Percentiles rank a stretch among this genome's conserved stretches.
These are phyloP conservation scores for Pythium biforme DNA, from an alignment of 352 stramenopile species.

Conservation along the genomic window DNA sequence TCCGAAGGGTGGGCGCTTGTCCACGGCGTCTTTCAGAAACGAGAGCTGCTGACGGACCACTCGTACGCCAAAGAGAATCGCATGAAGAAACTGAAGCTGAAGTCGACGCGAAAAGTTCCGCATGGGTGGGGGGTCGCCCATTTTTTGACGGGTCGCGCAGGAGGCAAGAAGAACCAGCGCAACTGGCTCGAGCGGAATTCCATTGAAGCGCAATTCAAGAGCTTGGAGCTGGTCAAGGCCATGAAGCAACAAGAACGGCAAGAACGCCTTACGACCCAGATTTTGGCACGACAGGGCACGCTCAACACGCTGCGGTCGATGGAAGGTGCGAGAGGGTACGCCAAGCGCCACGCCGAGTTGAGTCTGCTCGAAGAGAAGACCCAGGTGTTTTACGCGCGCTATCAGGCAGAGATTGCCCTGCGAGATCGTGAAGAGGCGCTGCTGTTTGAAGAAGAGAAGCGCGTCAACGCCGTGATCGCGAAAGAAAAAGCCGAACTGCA, in stretches of 20 bases:
- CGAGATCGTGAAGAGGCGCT: conserved; percentile 45
- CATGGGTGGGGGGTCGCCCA: conserved; percentile 81
- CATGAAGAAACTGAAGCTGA: conserved; percentile 19
- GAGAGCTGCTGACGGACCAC: conserved; percentile 21
- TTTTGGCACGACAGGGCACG: conserved; percentile 60
- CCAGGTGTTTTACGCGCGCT: conserved; percentile 45
- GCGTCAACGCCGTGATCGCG: conserved; percentile 37
- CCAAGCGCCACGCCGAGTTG: conserved; percentile 60
- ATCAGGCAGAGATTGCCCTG: conserved; percentile 38
- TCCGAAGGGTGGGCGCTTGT: conserved; percentile 78
- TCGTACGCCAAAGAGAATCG: conserved; percentile 22
- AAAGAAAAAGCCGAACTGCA: conserved; percentile 44
- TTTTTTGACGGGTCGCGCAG: conserved; percentile 50
- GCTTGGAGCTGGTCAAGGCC: conserved; percentile 53
- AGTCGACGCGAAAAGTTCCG: conserved; percentile 36
- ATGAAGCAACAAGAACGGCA: conserved; percentile 72
- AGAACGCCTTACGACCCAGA: conserved; percentile 60
- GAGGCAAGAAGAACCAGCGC: conserved; percentile 27
- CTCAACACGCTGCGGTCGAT: conserved; percentile 59
- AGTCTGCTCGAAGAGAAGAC: conserved; percentile 63
- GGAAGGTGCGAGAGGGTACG: conserved; percentile 72
- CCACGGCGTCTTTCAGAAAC: conserved; percentile 67
- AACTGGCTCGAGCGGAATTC: conserved; percentile 72
- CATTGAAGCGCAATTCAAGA: conserved; percentile 75
- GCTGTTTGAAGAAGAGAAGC: conserved; percentile 52